phyloP scores from a whole-genome alignment of 768 basidiomycete species.

The Agaricus blazei region DNA sequence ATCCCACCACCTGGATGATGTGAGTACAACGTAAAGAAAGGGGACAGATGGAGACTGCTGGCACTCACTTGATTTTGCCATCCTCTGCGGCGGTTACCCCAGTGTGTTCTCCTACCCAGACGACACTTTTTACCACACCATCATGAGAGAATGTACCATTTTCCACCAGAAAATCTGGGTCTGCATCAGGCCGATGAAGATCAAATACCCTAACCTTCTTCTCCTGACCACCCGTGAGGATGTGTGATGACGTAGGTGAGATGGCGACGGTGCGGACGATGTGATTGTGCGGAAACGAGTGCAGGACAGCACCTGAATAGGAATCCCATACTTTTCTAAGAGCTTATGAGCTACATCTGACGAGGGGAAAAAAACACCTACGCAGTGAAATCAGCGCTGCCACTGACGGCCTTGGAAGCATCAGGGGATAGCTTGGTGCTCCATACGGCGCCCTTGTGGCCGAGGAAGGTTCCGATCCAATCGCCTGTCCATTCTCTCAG shows the following conservation, averaged over 20 bases:
- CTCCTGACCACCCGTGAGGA: conserved; percentile 93
- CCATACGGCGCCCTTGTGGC: conserved; percentile 96
- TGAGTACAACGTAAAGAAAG: conserved; percentile 13
- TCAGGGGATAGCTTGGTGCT: conserved; percentile 87
- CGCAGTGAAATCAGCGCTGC: conserved; percentile 97
- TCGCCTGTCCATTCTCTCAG: conserved; percentile 96
- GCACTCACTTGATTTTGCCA: conserved; percentile 74
- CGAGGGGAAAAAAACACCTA: conserved; percentile 34
- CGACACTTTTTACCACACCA: conserved; percentile 86
- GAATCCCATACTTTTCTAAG: conserved; percentile 95
- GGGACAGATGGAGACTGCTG: not conserved
- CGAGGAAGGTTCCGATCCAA: conserved; percentile 93
- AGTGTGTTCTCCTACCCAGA: conserved; percentile 87
- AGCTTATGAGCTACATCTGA: conserved; percentile 12
- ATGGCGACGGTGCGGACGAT: conserved; percentile 95
- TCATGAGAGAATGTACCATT: conserved; percentile 67
- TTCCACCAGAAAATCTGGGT: conserved; percentile 75
- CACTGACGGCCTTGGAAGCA: conserved; percentile 82
- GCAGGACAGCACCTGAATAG: conserved; percentile 77
- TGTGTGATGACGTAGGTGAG: conserved; percentile 60
- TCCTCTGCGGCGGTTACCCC: conserved; percentile 93
- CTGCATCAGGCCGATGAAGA: conserved; percentile 78
- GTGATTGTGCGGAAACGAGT: conserved; percentile 98
- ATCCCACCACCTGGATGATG: conserved; percentile 85
- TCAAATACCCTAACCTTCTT: conserved; percentile 97